Conservation (phyloP, 495 filamentous ascomycete species). For the Podospora australis region DNA sequence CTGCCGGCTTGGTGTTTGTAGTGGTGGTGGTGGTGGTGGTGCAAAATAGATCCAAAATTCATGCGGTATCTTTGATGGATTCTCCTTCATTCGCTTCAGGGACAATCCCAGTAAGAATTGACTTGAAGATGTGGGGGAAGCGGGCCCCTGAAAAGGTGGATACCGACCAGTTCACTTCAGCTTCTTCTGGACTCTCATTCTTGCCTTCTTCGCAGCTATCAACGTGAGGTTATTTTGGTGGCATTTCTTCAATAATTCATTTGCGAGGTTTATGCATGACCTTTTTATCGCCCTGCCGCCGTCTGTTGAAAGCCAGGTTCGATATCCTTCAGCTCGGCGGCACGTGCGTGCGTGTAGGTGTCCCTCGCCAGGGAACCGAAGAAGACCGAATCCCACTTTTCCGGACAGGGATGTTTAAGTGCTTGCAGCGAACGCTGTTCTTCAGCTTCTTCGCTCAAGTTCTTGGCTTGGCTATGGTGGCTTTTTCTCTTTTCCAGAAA, state of each 20-base stretch:
- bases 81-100: background rate
- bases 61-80: background rate
- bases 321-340: too few species aligned
- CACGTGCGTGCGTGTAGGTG: too few species aligned
- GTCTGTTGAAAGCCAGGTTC: too few species aligned
- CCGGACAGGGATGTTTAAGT: slow-evolving; percentile 24
- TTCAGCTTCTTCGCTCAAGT: slow-evolving; percentile 8
- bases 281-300: slow-evolving; percentile 5
- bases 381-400: too few species aligned
- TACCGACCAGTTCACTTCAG: too few species aligned
- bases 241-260: slow-evolving; percentile 1
- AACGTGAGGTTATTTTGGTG: slow-evolving; percentile 10
- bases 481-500: background rate
- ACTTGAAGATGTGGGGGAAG: background rate
- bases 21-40: too few species aligned
- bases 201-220: too few species aligned
- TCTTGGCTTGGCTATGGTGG: background rate
- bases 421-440: slow-evolving; percentile 24
- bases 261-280: background rate
- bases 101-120: background rate
- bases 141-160: too few species aligned
- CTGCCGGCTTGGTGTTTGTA: too few species aligned
- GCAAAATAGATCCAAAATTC: too few species aligned
- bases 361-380: too few species aligned
- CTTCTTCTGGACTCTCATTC: too few species aligned